Base-by-base conservation (phyloP, 2,329 filamentous ascomycete species). In the Aspergillus versicolor region DNA sequence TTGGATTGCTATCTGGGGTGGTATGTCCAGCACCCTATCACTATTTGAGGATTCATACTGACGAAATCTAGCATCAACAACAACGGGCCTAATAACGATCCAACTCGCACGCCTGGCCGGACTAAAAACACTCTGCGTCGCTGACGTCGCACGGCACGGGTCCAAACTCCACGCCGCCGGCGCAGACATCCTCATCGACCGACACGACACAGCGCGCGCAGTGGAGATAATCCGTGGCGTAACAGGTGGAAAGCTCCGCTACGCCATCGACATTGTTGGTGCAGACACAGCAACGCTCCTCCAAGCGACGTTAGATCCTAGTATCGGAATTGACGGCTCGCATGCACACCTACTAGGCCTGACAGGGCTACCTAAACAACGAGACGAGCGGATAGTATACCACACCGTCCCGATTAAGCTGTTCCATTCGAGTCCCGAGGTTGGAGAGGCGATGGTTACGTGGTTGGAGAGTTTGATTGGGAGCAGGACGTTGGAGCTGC, bases 1-100 rank as follows among this genome's bases (percentile, higher is more conserved):
- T 58, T 91, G 87, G 83, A 73, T 92, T 40, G 85, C 84, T 1
- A 84, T 92, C 46, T 92, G 89, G 88, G 89, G 89, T 56, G 89
- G 84, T 79, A 63, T 67, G 77, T 63, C 34, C 63, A 46, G 67
- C 37, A 19, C n/a, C 27, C 3, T 21, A 21, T 21, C 3, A 4
- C 4, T 21, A 21, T 4, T 21, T 21, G 21, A 21, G 4, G 21
- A 4, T 21, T 21, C 21, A 21, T 21, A 21, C 21, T 21, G 21
- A 21, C 4, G 4, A 21, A 21, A 1, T 11, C 8, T 27, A 83
- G 81, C 79, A 2, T 90, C 87, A 1, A 88, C 87, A 0, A 90
- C 87, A 0, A 89, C 86, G 1, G 89, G 88, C 0, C 82, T 86
- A 61, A 77, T 89, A 6, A 79, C 83, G 0, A 79, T 88, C 3